Evolutionary conservation across 2,329 filamentous ascomycete genomes (phyloP).

Genomic region (Exophiala xenobiotica): DNA sequence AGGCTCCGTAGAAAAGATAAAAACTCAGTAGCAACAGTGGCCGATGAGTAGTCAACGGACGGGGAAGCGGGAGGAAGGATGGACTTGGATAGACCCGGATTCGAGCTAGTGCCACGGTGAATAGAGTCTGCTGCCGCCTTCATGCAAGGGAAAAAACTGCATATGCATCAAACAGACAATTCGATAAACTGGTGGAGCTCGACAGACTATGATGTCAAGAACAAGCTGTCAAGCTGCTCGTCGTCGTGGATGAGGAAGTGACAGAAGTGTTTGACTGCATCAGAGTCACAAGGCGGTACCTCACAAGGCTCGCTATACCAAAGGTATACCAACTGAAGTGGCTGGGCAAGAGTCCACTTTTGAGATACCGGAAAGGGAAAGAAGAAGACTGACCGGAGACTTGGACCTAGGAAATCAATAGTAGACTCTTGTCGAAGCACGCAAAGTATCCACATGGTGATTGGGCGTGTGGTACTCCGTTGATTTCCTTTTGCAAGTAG

Average conservation of each 20-base stretch:
- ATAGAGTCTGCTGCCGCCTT: too few species aligned
- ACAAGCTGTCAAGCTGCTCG: background rate
- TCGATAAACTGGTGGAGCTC: background rate
- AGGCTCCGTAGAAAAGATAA: background rate
- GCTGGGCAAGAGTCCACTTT: background rate
- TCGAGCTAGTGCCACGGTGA: background rate
- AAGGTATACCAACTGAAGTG: background rate
- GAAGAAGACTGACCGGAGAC: slow-evolving; percentile 2
- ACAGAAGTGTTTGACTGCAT: background rate
- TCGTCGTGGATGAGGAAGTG: background rate
- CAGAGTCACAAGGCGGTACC: too few species aligned
- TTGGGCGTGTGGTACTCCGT: too few species aligned
- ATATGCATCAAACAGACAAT: background rate
- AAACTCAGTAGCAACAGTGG: background rate
- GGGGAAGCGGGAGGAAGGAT: background rate
- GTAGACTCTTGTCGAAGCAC: background rate
- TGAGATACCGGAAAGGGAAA: background rate
- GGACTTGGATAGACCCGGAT: background rate
- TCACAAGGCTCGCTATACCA: too few species aligned
- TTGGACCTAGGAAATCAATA: slow-evolving; percentile 1
- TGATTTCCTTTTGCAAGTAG: background rate
- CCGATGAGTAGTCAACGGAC: background rate
- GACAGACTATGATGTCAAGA: background rate
- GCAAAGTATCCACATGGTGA: background rate
- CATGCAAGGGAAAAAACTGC: background rate